Conservation (phyloP, 2,329 filamentous ascomycete genomes). For the Claviceps sp. region DNA sequence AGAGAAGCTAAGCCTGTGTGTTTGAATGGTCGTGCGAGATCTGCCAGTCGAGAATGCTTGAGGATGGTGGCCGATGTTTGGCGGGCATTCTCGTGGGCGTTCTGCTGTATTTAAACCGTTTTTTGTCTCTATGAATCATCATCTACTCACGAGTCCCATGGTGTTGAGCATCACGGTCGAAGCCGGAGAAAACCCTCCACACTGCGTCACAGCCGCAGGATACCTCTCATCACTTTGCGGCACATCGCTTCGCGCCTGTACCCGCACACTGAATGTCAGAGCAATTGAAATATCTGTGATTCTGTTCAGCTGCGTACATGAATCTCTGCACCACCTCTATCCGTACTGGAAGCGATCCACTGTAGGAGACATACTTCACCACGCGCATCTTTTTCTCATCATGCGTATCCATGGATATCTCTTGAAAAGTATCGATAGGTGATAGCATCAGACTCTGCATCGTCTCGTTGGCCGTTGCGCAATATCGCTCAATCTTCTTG, state of each 20-base stretch:
- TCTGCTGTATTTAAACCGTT: neutral
- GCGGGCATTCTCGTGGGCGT: neutral
- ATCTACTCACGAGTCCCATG: neutral
- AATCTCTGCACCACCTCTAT: slow-evolving; percentile 1
- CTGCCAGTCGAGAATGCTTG: neutral
- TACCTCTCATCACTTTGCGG: neutral
- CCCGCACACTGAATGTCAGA: neutral
- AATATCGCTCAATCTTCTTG: no score
- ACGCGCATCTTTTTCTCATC: neutral
- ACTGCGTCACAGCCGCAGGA: neutral
- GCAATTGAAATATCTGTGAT: neutral
- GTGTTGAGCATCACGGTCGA: neutral
- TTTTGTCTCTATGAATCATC: neutral
- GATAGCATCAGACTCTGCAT: no score
- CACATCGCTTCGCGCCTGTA: neutral
- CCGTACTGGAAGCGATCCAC: neutral
- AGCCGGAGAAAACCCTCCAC: neutral
- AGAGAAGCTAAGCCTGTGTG: neutral
- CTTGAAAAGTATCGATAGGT: neutral
- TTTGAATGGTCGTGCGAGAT: neutral
- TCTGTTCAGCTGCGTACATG: neutral
- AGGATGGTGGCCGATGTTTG: no score
- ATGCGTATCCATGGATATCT: neutral
- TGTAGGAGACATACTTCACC: neutral
- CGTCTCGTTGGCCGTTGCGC: no score